A percentile compares a stretch with the other conserved stretches of the same genome.
Evolutionary conservation across 2,329 filamentous ascomycete genomes (phyloP).

Genomic region (Colletotrichum sp.): DNA sequence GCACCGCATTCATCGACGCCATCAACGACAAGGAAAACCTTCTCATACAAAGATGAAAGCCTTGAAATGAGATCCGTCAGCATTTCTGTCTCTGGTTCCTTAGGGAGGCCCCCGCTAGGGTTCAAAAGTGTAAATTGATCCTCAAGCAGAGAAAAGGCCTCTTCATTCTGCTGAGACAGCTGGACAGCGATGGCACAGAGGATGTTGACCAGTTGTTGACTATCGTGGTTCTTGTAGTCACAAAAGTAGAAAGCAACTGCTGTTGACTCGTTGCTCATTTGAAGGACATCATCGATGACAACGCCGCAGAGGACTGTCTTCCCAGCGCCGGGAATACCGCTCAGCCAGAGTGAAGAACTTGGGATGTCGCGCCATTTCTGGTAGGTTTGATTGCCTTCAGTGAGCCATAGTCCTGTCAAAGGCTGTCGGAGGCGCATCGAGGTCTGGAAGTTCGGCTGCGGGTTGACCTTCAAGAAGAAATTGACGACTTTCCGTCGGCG

Average conservation of each 20-base stretch:
- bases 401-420: neutral
- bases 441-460: neutral
- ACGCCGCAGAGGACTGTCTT: neutral
- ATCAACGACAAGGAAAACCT: neutral
- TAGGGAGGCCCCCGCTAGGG: neutral
- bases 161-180: neutral
- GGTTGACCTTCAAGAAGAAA: neutral
- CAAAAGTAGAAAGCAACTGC: neutral
- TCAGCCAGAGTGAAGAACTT: neutral
- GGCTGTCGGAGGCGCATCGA: neutral
- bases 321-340: neutral
- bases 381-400: neutral
- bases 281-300: neutral
- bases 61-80: neutral
- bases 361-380: neutral
- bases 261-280: neutral
- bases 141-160: neutral
- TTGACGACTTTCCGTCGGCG: fast-evolving
- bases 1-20: neutral
- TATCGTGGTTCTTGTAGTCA: neutral
- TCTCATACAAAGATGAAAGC: neutral
- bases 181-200: neutral
- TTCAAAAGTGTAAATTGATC: neutral
- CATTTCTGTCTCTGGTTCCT: neutral
- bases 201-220: neutral